A percentile compares a stretch with the other conserved stretches of the same genome.
Evolutionary conservation across 164 flowering plant species (phyloP).

Genomic region (Magnolia officinalis): DNA sequence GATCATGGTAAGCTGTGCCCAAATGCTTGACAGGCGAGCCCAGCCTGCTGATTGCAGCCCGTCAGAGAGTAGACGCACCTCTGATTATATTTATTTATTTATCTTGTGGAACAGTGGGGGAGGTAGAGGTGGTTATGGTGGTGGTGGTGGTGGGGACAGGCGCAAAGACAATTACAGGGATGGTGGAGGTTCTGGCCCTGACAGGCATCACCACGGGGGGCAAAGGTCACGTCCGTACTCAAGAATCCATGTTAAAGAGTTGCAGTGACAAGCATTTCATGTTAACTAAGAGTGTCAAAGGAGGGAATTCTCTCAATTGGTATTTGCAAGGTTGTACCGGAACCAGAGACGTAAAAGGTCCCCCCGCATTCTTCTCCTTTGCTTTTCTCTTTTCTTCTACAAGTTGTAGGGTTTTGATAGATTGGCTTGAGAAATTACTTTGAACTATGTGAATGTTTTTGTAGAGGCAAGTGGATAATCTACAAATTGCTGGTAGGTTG

Average conservation of each 20-base stretch:
- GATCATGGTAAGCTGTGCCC: background rate
- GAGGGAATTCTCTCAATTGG: slow-evolving; percentile 24
- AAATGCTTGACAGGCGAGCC: background rate
- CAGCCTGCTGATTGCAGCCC: background rate
- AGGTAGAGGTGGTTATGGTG: slow-evolving; percentile 78
- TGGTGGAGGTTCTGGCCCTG: slow-evolving; percentile 81
- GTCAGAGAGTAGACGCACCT: background rate
- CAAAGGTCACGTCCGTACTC: slow-evolving; percentile 90
- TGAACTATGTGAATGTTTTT: slow-evolving; percentile 64
- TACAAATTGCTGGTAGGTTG: slow-evolving; percentile 85
- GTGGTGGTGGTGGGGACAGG: slow-evolving; percentile 69
- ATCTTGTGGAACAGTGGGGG: slow-evolving; percentile 54
- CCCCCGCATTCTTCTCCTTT: slow-evolving; percentile 13
- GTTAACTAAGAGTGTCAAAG: slow-evolving; percentile 42
- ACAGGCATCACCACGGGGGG: slow-evolving; percentile 76
- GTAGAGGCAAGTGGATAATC: slow-evolving; percentile 85
- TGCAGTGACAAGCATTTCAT: slow-evolving; percentile 27
- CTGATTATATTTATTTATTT: slow-evolving; percentile 1
- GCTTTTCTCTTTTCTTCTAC: background rate
- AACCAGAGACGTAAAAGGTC: slow-evolving; percentile 28
- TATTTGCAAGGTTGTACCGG: slow-evolving; percentile 23
- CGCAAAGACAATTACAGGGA: slow-evolving; percentile 85
- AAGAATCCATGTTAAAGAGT: slow-evolving; percentile 14
- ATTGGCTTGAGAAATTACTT: slow-evolving; percentile 45
- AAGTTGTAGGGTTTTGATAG: slow-evolving; percentile 25